Conservation (phyloP, 23 red algal genomes). For the Gracilaria domingensis region DNA sequence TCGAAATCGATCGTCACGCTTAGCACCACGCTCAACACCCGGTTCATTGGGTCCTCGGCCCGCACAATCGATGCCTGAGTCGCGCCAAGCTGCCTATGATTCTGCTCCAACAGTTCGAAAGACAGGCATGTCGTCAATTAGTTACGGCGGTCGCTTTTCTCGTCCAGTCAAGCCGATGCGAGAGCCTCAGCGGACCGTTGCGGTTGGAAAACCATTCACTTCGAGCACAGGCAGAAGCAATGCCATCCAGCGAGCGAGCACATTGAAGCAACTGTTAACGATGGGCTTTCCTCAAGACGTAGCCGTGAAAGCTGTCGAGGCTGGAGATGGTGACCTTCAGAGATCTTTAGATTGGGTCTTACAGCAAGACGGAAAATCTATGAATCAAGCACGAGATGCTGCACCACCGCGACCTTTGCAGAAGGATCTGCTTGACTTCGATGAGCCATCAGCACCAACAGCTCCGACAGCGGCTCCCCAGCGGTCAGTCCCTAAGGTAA, state of each 20-base stretch:
- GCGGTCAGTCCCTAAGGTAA: neutral
- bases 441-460: neutral
- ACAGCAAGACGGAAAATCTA: constrained; percentile 1
- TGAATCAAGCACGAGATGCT: neutral
- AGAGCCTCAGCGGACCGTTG: neutral
- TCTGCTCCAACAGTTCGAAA: constrained; percentile 8
- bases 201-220: neutral
- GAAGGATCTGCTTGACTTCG: constrained; percentile 72
- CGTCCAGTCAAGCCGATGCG: constrained; percentile 3
- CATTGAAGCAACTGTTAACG: constrained; percentile 58
- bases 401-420: constrained; percentile 10
- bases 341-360: constrained; percentile 65
- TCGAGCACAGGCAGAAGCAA: neutral
- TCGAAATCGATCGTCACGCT: constrained; percentile 9
- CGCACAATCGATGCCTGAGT: neutral
- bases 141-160: constrained; percentile 32
- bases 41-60: constrained; percentile 32
- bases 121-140: constrained; percentile 26
- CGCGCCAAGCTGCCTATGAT: constrained; percentile 3
- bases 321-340: constrained; percentile 53
- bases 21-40: neutral
- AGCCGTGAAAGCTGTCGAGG: constrained; percentile 44
- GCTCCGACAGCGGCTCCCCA: constrained; percentile 1
- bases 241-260: constrained; percentile 43
- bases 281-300: constrained; percentile 71